Conservation (phyloP, 345 rosid genomes). For the Salix arbutifolia region DNA sequence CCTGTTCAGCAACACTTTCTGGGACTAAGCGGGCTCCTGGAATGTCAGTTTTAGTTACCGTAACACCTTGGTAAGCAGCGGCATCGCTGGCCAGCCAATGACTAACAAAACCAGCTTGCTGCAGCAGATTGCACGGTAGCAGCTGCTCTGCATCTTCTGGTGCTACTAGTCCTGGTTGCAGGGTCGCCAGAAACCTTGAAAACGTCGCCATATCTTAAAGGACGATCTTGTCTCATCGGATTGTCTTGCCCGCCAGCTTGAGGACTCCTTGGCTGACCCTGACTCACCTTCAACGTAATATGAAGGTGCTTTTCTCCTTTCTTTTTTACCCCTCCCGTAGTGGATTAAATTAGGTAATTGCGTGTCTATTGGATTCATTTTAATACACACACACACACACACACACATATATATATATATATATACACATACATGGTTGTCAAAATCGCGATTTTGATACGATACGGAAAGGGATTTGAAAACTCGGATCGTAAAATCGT, state of each 20-base stretch:
- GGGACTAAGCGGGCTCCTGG: slow-evolving; percentile 50
- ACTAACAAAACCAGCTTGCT: slow-evolving; percentile 51
- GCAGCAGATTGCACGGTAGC: slow-evolving; percentile 67
- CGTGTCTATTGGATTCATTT: no score
- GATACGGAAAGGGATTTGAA: no score
- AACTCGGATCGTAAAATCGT: no score
- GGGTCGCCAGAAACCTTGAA: slow-evolving; percentile 56
- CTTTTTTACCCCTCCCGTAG: neutral
- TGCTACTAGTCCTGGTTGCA: slow-evolving; percentile 38
- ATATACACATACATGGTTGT: no score
- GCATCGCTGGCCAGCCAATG: slow-evolving; percentile 33
- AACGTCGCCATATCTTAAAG: slow-evolving; percentile 56
- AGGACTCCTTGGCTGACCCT: slow-evolving; percentile 51
- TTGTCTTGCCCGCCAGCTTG: neutral
- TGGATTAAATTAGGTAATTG: no score
- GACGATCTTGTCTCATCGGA: slow-evolving; percentile 18
- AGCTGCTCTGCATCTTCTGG: slow-evolving; percentile 63
- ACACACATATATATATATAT: no score
- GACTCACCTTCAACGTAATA: slow-evolving; percentile 43
- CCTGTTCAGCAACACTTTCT: slow-evolving; percentile 66
- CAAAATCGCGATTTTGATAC: no score
- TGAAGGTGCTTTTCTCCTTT: neutral
- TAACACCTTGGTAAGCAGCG: slow-evolving; percentile 43
- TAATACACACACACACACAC: no score
- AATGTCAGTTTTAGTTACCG: slow-evolving; percentile 49